These are phyloP conservation scores for Kwoniella bestiolae DNA, from an alignment of 768 basidiomycete genomes.

Conservation along the genomic window DNA sequence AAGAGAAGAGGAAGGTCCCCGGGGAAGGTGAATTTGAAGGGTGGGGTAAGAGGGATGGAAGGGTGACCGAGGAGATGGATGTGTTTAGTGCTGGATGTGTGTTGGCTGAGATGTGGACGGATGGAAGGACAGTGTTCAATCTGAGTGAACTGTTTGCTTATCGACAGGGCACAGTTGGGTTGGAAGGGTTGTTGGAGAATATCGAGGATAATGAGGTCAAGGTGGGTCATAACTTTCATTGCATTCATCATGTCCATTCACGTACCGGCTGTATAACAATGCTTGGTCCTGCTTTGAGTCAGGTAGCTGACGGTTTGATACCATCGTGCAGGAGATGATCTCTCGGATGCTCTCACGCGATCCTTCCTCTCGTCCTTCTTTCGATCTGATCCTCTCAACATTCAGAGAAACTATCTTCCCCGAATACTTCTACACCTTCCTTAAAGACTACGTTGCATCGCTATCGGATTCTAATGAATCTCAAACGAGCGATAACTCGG, in stretches of 20 bases:
- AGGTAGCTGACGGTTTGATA: no score
- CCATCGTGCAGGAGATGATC: constrained; percentile 69
- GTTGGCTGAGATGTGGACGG: constrained; percentile 91
- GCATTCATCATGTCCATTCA: neutral
- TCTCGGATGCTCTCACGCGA: constrained; percentile 87
- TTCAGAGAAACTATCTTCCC: constrained; percentile 82
- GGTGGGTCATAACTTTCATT: constrained; percentile 61
- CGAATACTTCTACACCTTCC: constrained; percentile 90
- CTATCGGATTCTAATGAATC: constrained; percentile 57
- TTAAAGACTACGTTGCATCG: constrained; percentile 85
- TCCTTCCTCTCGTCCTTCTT: constrained; percentile 74
- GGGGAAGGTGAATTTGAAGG: constrained; percentile 35
- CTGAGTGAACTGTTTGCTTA: constrained; percentile 95
- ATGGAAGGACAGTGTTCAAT: constrained; percentile 90
- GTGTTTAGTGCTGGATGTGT: constrained; percentile 95
- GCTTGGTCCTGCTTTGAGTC: no score
- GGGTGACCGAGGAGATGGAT: constrained; percentile 95
- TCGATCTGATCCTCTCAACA: constrained; percentile 74
- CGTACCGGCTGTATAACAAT: no score
- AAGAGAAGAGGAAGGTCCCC: constrained; percentile 67
- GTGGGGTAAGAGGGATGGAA: constrained; percentile 71
- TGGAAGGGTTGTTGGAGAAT: constrained; percentile 70
- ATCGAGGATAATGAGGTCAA: constrained; percentile 82
- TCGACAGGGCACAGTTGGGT: constrained; percentile 76
- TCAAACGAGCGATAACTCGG: constrained; percentile 52